Base-by-base conservation (phyloP, 495 filamentous ascomycete species). In the Aspergillus mulundensis region DNA sequence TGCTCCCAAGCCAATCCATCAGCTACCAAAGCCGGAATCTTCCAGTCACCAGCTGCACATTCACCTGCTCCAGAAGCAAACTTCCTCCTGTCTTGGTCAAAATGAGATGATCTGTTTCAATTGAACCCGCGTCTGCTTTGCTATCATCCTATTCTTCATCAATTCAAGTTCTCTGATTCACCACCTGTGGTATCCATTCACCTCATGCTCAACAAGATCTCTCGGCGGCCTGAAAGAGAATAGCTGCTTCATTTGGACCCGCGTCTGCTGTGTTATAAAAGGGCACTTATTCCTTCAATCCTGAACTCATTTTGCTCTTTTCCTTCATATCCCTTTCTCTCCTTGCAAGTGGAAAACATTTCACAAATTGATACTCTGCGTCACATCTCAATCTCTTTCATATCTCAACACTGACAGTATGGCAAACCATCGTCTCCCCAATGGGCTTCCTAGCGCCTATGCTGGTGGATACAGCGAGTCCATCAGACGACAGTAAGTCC, bases 391-490 rank as follows among this genome's bases (percentile, higher is more conserved):
- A 28, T 28, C 3, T 28, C 25, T 28, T 8, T 28, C 25, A 3
- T 28, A 4, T 4, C 8, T 28, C 25, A 28, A 28, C 25, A 3
- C 25, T 28, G 7, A 18, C 1, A 50, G 7, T 4, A 36, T 46
- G 46, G 38, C 24, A 24, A 49, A 40, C 16, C 18, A 12, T 38
- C 54, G 39, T 12, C 8, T 45, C 14, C 30, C 49, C 24, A 21
- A 30, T 14, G 50, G 32, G 2, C 12, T 46, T 10, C 58, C 52
- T 1, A 68, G 46, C 28, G 54, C 65, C 19, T 67, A 70, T 53
- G 51, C 64, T 15, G 64, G 66, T 12, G 69, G 69, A 10, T 74
- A 66, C 44, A 68, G 56, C 30, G 62, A 67, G 3, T 19, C 15
- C 0, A 63, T 62, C 25, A 67, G 56, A 32, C 52, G 58, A 58